Conservation (phyloP, 495 filamentous ascomycete species). For the Thermothielavioides terrestris region DNA sequence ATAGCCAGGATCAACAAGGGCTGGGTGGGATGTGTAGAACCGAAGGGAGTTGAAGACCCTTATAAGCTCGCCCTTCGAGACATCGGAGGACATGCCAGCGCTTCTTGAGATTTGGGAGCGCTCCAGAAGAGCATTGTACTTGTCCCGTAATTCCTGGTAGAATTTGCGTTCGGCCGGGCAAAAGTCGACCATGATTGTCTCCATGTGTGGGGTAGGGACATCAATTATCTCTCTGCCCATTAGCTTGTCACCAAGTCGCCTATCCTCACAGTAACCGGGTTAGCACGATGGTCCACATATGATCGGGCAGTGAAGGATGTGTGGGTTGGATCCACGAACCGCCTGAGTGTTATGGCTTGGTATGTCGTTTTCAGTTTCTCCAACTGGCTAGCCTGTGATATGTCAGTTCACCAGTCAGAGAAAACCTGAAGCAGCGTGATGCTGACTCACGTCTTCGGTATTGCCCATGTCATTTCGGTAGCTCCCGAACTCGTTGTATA, state of each 20-base stretch:
- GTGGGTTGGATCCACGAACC: slow-evolving; percentile 1
- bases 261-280: slow-evolving; percentile 30
- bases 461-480: slow-evolving; percentile 27
- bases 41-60: background rate
- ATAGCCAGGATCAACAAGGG: background rate
- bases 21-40: slow-evolving; percentile 4
- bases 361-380: background rate
- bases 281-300: too few species aligned
- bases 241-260: slow-evolving; percentile 40
- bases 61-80: background rate
- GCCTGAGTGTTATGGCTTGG: slow-evolving; percentile 2
- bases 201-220: slow-evolving; percentile 34
- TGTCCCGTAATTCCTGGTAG: background rate
- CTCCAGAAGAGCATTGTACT: background rate
- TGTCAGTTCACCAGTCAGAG: background rate
- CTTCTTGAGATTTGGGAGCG: background rate
- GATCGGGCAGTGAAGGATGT: too few species aligned
- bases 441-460: slow-evolving; percentile 24
- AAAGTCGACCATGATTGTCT: slow-evolving; percentile 2
- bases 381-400: background rate
- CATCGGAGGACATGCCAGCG: background rate
- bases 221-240: slow-evolving; percentile 48
- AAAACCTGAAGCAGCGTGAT: background rate
- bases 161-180: background rate
- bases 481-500: slow-evolving; percentile 36